Base-by-base conservation (phyloP, 192 early-diverging fungal genomes). In the Coemansia sp. region DNA sequence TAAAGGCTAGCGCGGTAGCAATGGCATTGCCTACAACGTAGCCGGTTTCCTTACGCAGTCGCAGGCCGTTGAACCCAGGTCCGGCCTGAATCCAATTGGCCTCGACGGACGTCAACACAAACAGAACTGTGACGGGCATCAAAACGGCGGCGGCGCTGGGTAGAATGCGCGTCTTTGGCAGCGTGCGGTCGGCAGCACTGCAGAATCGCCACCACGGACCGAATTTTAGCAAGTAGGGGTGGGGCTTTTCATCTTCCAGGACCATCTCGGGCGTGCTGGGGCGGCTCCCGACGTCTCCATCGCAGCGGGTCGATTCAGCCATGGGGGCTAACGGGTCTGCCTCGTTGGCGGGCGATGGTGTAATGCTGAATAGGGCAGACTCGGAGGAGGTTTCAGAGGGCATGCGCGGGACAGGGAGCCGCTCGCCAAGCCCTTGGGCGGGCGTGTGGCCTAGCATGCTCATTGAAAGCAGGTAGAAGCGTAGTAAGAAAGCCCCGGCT, bases 31-130 rank as follows among this genome's bases (percentile, higher is more conserved):
- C 78, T 0, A 66, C 73, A 3, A 81, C 65, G 44, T 81, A 81
- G 3, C 78, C 78, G 24, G 58, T 53, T n/a, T 48, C 55, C 62
- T 81, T 81, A 10, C 27, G 15, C 21, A 81, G 19, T 9, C 72
- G 61, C 18, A 37, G 61, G 3, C 68, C 73, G 34, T 65, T 44
- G 52, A 40, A 66, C 2, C 78, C 78, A 4, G 62, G 62, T 3
- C 52, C 72, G 2, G 61, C 26, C 56, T 71, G 69, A 41, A 68
- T 67, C 78, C 78, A 81, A 62, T 75, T 72, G 32, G 41, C 72
- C 35, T 81, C 78, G 33, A 81, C 65, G 10, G 78, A 64, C 8
- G 78, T 81, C 63, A 81, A 41, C 15, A 81, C 73, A 63, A 72
- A 81, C 36, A 75, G 44, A 18, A 74, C 60, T 0, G 68, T 71